phyloP scores from a whole-genome alignment of 495 filamentous ascomycete genomes.

The Penicillium robsamsonii region DNA sequence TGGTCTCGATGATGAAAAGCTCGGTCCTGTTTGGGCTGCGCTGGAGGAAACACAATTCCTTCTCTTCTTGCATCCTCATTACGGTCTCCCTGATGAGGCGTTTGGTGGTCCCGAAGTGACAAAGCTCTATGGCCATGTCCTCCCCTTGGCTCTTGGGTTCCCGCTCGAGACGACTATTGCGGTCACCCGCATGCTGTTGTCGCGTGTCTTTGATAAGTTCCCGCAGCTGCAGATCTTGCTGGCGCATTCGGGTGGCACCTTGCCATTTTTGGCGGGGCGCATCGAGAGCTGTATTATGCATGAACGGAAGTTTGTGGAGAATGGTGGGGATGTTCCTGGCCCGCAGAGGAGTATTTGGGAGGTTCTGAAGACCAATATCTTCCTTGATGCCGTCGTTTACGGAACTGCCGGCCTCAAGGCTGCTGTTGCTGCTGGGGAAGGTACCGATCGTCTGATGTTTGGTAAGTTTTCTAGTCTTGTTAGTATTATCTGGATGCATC shows the following conservation, averaged over 20 bases:
- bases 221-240: slow-evolving; percentile 69
- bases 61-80: slow-evolving; percentile 91
- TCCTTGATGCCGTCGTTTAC: slow-evolving; percentile 87
- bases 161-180: slow-evolving; percentile 94
- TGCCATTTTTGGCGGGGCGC: slow-evolving; percentile 85
- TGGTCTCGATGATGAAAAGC: slow-evolving; percentile 73
- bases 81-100: slow-evolving; percentile 76
- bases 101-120: slow-evolving; percentile 58
- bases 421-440: slow-evolving; percentile 57
- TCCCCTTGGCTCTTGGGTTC: slow-evolving; percentile 84
- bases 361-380: slow-evolving; percentile 80
- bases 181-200: slow-evolving; percentile 79
- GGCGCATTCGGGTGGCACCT: slow-evolving; percentile 84
- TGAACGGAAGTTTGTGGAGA: slow-evolving; percentile 66
- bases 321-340: slow-evolving; percentile 48
- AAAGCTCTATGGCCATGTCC: slow-evolving; percentile 79
- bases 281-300: slow-evolving; percentile 87
- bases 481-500: background rate
- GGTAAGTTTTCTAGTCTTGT: slow-evolving; percentile 41
- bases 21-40: slow-evolving; percentile 69
- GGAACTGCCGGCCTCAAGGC: slow-evolving; percentile 70
- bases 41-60: slow-evolving; percentile 61
- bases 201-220: slow-evolving; percentile 80
- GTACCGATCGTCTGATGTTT: slow-evolving; percentile 69
- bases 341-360: slow-evolving; percentile 65